These are phyloP conservation scores for Boletus coccyginus DNA, from an alignment of 768 basidiomycete genomes.

Conservation along the genomic window DNA sequence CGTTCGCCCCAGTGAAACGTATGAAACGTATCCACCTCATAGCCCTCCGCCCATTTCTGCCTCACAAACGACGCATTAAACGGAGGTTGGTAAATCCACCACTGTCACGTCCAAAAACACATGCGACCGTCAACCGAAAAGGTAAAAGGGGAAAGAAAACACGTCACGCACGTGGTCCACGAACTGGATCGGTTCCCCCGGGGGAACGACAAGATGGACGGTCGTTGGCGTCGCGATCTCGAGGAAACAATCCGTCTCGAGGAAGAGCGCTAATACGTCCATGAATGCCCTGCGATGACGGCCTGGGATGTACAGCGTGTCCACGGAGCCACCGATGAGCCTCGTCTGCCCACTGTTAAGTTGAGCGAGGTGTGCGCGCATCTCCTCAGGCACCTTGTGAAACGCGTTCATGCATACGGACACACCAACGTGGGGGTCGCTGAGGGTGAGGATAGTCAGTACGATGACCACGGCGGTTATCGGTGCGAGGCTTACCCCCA, in stretches of 20 bases:
- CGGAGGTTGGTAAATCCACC: conserved; percentile 49
- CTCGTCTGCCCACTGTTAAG: conserved; percentile 34
- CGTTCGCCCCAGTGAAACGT: conserved; percentile 49
- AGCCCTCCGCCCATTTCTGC: conserved; percentile 43
- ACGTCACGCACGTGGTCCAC: conserved; percentile 43
- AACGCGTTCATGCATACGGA: conserved; percentile 44
- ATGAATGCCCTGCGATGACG: conserved; percentile 39
- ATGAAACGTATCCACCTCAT: conserved; percentile 52
- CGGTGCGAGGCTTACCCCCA: conserved; percentile 36
- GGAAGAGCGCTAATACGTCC: conserved; percentile 41
- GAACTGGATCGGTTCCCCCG: conserved; percentile 39
- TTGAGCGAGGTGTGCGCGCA: conserved; percentile 39
- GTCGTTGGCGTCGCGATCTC: conserved; percentile 49
- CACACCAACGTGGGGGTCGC: conserved; percentile 45
- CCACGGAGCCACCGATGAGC: conserved; percentile 46
- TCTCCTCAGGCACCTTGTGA: conserved; percentile 30
- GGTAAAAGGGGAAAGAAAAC: not conserved
- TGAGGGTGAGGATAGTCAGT: not conserved
- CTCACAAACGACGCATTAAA: conserved; percentile 46
- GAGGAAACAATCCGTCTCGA: conserved; percentile 47
- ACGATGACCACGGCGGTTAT: not conserved
- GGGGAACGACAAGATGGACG: conserved; percentile 41
- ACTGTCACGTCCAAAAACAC: conserved; percentile 20
- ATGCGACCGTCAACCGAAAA: not conserved
- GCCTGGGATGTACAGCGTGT: conserved; percentile 49